Evolutionary conservation across 2,329 filamentous ascomycete genomes (phyloP).

Genomic region (Niveomyces coronatus): DNA sequence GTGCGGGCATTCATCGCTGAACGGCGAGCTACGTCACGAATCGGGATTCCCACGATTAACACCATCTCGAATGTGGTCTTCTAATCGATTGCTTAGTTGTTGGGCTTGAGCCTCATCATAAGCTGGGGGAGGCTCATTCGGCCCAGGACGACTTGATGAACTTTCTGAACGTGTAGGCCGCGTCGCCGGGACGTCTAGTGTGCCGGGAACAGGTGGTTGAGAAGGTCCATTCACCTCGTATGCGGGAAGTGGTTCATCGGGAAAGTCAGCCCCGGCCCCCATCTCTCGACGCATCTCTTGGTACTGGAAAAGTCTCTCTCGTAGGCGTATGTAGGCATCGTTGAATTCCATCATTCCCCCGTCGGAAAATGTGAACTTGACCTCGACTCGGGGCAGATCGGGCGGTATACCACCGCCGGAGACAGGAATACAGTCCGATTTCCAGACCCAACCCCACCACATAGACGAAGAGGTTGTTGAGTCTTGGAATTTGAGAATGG

Average conservation of each 20-base stretch:
- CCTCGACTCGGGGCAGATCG: constrained; percentile 60
- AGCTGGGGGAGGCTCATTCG: constrained; percentile 74
- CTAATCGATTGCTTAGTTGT: constrained; percentile 45
- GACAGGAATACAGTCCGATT: constrained; percentile 68
- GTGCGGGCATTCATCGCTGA: not conserved
- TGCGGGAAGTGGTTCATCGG: constrained; percentile 78
- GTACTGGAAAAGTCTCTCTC: constrained; percentile 72
- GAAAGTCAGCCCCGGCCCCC: constrained; percentile 53
- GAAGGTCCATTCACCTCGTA: constrained; percentile 54
- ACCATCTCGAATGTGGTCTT: constrained; percentile 65
- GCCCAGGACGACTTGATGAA: constrained; percentile 29
- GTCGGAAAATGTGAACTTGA: constrained; percentile 86
- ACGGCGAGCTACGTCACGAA: constrained; percentile 13
- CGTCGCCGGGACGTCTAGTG: constrained; percentile 14
- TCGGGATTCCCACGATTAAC: constrained; percentile 46
- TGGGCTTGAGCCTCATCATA: constrained; percentile 88
- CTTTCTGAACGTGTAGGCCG: constrained; percentile 25
- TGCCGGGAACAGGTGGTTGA: constrained; percentile 18
- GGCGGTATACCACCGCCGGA: constrained; percentile 73
- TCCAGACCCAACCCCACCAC: constrained; percentile 92
- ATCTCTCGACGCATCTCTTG: constrained; percentile 63
- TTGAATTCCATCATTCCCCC: constrained; percentile 93
- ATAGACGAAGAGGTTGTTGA: constrained; percentile 70
- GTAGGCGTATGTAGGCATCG: constrained; percentile 69
- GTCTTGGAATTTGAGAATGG: constrained; percentile 79